Conservation (phyloP, 257 asterid genomes). For the Dorcoceras hygrometricum region DNA sequence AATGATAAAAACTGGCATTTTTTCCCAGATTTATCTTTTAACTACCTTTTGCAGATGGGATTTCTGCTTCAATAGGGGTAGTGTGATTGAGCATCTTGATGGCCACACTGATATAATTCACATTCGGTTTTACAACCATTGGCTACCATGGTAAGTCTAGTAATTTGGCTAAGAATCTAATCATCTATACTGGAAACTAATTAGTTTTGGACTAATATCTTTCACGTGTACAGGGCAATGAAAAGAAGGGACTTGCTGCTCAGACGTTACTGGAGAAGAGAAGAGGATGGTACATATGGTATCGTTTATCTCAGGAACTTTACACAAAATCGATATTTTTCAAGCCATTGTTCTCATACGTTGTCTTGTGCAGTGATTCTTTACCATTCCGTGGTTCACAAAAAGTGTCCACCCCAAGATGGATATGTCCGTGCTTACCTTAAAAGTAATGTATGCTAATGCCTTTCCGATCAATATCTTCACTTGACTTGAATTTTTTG, state of each 20-base stretch:
- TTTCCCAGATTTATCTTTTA: slow-evolving; percentile 17
- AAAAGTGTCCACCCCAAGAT: slow-evolving; percentile 65
- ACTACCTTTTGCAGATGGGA: slow-evolving; percentile 73
- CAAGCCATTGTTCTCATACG: slow-evolving; percentile 21
- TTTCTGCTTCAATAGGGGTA: slow-evolving; percentile 65
- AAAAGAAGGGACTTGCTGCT: slow-evolving; percentile 78
- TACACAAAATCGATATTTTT: not conserved
- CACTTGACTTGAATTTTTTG: not conserved
- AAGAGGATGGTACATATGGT: slow-evolving; percentile 96
- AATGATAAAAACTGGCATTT: not conserved
- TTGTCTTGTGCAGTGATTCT: slow-evolving; percentile 64
- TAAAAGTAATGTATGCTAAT: slow-evolving; percentile 78
- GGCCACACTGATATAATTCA: slow-evolving; percentile 87
- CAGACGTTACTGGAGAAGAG: slow-evolving; percentile 94
- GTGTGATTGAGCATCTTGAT: slow-evolving; percentile 83
- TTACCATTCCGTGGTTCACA: slow-evolving; percentile 78
- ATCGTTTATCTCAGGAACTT: slow-evolving; percentile 4
- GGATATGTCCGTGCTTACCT: slow-evolving; percentile 85
- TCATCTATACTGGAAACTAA: slow-evolving; percentile 10
- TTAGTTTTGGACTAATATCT: slow-evolving; percentile 23
- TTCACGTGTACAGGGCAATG: slow-evolving; percentile 57
- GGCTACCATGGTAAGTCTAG: slow-evolving; percentile 76
- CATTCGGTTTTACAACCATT: slow-evolving; percentile 64
- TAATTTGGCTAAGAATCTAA: slow-evolving; percentile 16
- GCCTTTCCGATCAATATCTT: not conserved